Conservation (phyloP, 1,284 basidiomycete species). For the Prillingera fragicola region DNA sequence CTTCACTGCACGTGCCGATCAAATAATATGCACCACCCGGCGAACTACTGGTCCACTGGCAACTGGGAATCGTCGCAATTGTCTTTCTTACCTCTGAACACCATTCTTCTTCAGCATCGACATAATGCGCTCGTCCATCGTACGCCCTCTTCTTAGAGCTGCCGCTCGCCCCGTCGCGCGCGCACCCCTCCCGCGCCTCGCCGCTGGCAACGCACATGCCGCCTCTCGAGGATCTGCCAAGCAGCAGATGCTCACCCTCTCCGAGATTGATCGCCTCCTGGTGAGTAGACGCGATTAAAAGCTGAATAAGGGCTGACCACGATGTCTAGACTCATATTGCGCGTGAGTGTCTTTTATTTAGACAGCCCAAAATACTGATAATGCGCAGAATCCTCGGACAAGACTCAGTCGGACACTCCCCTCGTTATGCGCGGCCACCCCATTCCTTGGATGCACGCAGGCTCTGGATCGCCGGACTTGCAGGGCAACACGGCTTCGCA, state of each 20-base stretch:
- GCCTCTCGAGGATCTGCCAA: constrained; percentile 15
- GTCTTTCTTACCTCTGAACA: too few relatives aligned
- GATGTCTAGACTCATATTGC: background rate
- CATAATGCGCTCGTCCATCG: too few relatives aligned
- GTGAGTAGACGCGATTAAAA: constrained; percentile 29
- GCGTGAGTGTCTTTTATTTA: background rate
- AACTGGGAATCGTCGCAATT: too few relatives aligned
- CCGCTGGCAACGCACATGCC: background rate
- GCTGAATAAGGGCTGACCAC: background rate
- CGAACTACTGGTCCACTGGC: too few relatives aligned
- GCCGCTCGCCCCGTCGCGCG: background rate
- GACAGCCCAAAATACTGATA: background rate
- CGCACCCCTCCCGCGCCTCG: background rate
- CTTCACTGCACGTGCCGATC: too few relatives aligned
- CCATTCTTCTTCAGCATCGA: too few relatives aligned
- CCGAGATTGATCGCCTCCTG: constrained; percentile 43
- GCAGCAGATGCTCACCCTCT: constrained; percentile 36
- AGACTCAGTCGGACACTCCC: constrained; percentile 32
- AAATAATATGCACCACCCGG: too few relatives aligned
- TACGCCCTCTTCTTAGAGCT: too few relatives aligned
- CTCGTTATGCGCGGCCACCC: constrained; percentile 40
- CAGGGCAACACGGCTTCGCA: constrained; percentile 12
- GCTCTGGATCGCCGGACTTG: constrained; percentile 29
- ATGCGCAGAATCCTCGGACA: constrained; percentile 23
- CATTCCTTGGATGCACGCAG: constrained; percentile 35